Conservation (phyloP, 2,329 filamentous ascomycete genomes). For the Laburnicola sp. region DNA sequence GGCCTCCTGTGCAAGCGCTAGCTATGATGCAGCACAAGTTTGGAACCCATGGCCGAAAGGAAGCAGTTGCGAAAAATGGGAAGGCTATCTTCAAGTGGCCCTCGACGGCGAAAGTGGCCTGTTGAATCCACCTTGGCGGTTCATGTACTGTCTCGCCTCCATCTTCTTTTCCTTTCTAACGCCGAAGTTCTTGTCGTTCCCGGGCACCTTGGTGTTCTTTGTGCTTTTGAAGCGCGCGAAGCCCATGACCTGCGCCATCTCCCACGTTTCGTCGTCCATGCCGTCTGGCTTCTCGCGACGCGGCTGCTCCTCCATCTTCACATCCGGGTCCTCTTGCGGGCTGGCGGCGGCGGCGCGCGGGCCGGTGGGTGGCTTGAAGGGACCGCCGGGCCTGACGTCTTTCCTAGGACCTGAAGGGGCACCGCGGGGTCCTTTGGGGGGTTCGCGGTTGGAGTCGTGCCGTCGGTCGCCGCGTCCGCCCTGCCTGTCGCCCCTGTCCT, state of each 20-base stretch:
- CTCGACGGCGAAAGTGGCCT: slow-evolving; percentile 63
- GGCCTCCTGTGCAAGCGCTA: neutral
- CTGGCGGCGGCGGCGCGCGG: slow-evolving; percentile 17
- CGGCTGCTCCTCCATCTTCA: slow-evolving; percentile 32
- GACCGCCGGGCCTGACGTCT: slow-evolving; percentile 14
- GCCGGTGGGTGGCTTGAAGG: slow-evolving; percentile 16
- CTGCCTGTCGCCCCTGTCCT: slow-evolving; percentile 17
- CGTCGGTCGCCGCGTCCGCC: slow-evolving; percentile 11
- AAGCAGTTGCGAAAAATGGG: too few relatives aligned
- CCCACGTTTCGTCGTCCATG: slow-evolving; percentile 66
- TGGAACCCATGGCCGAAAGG: neutral
- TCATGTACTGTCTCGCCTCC: slow-evolving; percentile 97
- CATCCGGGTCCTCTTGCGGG: slow-evolving; percentile 26
- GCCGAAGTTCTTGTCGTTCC: slow-evolving; percentile 77
- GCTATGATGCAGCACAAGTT: neutral
- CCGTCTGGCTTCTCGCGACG: slow-evolving; percentile 35
- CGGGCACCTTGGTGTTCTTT: slow-evolving; percentile 83
- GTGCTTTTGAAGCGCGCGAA: slow-evolving; percentile 85
- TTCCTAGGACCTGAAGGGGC: slow-evolving; percentile 17
- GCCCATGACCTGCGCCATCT: slow-evolving; percentile 87
- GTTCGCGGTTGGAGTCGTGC: slow-evolving; percentile 14
- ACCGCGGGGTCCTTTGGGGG: slow-evolving; percentile 33
- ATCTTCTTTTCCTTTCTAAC: slow-evolving; percentile 92
- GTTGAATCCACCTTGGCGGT: slow-evolving; percentile 80
- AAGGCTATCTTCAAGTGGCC: neutral